These are phyloP conservation scores for Physaria fendleri DNA, from an alignment of 345 rosid genomes.

Conservation along the genomic window DNA sequence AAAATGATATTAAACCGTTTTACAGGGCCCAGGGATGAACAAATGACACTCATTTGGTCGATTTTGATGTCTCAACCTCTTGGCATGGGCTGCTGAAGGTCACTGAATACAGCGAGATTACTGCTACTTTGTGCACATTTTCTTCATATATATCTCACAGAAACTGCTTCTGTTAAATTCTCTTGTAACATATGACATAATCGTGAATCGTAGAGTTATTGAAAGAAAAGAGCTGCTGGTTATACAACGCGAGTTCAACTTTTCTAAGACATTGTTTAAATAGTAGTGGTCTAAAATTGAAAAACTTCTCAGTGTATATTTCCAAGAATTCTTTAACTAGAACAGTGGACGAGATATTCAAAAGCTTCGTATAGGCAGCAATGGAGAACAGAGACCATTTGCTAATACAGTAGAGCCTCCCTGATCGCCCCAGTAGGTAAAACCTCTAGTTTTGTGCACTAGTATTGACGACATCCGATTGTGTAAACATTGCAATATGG, in stretches of 20 bases:
- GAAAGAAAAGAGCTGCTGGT: constrained; percentile 25
- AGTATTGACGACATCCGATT: background rate
- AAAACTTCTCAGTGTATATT: background rate
- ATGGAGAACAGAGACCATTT: constrained; percentile 33
- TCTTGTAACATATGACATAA: constrained; percentile 29
- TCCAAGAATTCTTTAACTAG: background rate
- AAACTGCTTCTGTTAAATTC: constrained; percentile 9
- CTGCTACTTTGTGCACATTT: constrained; percentile 23
- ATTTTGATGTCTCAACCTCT: constrained; percentile 17
- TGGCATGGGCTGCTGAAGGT: constrained; percentile 7
- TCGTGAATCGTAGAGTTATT: constrained; percentile 24
- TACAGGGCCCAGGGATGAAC: constrained; percentile 20
- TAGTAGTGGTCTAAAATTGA: background rate
- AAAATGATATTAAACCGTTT: background rate
- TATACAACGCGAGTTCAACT: constrained; percentile 4
- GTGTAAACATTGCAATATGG: background rate
- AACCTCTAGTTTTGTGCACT: background rate
- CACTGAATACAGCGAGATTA: constrained; percentile 12
- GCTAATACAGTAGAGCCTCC: constrained; percentile 27
- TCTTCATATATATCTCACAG: constrained; percentile 21
- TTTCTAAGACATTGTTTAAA: background rate
- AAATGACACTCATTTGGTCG: background rate
- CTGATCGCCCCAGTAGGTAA: constrained; percentile 16
- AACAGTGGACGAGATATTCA: background rate
- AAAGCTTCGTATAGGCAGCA: constrained; percentile 24